Evolutionary conservation across 192 early-diverging fungal species (phyloP), one percentile per base, ranked within the genome.

Genomic region (Linnemannia schmuckeri): DNA sequence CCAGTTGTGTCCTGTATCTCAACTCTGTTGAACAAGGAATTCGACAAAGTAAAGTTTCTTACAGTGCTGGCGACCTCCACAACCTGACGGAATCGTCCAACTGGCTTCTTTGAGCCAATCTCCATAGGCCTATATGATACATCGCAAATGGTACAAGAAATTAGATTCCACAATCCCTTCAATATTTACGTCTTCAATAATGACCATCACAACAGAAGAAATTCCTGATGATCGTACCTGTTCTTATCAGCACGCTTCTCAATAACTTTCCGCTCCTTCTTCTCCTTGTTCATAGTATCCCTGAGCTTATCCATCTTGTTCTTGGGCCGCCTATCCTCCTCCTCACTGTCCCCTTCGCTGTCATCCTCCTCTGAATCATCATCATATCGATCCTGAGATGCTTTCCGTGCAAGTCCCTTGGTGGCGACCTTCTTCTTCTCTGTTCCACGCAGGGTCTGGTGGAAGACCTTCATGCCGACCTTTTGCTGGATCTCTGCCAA

Each of bases 401-500:
- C 87, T 40, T 81, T 90, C 33, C 76, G 88, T 76, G 72, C 77
- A 17, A 76, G 69, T 79, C 72, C 80, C 49, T 85, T 85, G 12
- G 73, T 79, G 33, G 83, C 44, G 15, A 40, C 63, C 55, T 80
- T 85, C 52, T 85, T 79, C 75, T 80, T 79, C 46, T 85, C 83
- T 68, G 80, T 87, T 55, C 87, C 85, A 3, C 89, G 80, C 44
- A 85, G 82, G 20, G 90, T 88, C 73, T 90, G 78, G 75, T 92
- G 92, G 63, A 95, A 94, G 47, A 91, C 92, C 72, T 94, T 93
- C 79, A 89, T 89, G 22, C 94, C 94, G 72, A 96, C 84, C 75
- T 95, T 94, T 75, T 92, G 85, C 89, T 96, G 94, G 37, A 97
- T 93, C 69, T 95, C 93, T 70, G 96, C 91, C 35, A 97, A 84